These are phyloP conservation scores for Aspergillus caelatus DNA, from an alignment of 2,329 filamentous ascomycete species.

Conservation along the genomic window DNA sequence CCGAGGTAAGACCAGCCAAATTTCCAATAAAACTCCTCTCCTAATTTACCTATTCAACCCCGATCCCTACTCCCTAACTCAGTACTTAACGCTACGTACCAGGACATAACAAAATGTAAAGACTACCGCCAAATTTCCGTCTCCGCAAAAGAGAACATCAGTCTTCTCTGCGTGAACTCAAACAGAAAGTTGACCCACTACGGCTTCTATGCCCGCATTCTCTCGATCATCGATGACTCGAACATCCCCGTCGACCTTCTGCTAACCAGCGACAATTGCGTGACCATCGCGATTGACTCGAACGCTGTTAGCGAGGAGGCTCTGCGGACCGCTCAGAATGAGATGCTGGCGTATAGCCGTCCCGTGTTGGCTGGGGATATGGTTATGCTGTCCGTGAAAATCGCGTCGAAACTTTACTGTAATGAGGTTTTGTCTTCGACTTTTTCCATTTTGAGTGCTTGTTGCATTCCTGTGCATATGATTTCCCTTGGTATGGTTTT, in stretches of 20 bases:
- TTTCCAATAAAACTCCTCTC: too few relatives aligned
- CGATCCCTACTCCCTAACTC: too few relatives aligned
- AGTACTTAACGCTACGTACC: too few relatives aligned
- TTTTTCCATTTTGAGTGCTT: background rate
- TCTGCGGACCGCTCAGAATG: background rate
- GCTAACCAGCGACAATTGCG: conserved; percentile 1
- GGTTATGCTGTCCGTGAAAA: background rate
- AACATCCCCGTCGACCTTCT: conserved; percentile 1
- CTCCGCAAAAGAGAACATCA: background rate
- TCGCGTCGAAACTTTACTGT: background rate
- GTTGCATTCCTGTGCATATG: background rate
- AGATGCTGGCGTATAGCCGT: background rate
- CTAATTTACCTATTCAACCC: too few relatives aligned
- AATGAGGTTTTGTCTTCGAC: background rate
- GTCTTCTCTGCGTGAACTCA: background rate
- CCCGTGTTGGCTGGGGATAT: background rate
- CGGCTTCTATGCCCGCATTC: conserved; percentile 2
- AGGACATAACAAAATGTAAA: background rate
- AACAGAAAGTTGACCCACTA: background rate
- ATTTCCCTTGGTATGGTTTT: background rate
- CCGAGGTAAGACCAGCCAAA: background rate
- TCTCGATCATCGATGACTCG: background rate
- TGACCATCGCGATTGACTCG: background rate
- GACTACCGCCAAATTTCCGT: background rate
- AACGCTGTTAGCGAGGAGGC: background rate